These are phyloP conservation scores for Tricholoma sp. DNA, from an alignment of 768 basidiomycete species.

Conservation along the genomic window DNA sequence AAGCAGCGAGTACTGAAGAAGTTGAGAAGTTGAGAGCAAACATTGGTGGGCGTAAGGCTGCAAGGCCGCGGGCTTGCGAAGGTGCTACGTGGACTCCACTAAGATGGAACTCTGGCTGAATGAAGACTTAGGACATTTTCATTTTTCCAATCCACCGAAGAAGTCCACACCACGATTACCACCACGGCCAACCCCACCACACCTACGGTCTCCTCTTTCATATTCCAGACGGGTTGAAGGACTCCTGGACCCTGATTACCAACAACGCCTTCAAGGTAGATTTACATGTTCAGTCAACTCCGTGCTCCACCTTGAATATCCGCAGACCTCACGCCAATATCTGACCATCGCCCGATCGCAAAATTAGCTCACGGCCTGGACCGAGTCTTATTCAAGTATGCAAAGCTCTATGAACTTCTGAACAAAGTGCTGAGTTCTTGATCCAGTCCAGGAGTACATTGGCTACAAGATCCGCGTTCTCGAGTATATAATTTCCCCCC, in stretches of 20 bases:
- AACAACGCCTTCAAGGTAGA: slow-evolving; percentile 14
- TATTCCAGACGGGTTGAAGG: slow-evolving; percentile 31
- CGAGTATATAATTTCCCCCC: slow-evolving; percentile 81
- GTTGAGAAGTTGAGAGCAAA: background rate
- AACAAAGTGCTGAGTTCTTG: slow-evolving; percentile 4
- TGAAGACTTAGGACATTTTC: background rate
- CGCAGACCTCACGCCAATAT: slow-evolving; percentile 39
- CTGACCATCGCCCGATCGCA: slow-evolving; percentile 51
- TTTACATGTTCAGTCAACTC: background rate
- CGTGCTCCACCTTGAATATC: background rate
- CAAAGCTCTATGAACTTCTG: background rate
- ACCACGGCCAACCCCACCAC: background rate
- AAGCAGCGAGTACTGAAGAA: background rate
- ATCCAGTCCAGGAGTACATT: slow-evolving; percentile 79
- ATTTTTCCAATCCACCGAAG: background rate
- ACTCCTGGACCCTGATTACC: slow-evolving; percentile 20
- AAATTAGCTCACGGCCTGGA: slow-evolving; percentile 61
- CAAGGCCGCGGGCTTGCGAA: too few relatives aligned
- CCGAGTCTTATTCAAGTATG: slow-evolving; percentile 50
- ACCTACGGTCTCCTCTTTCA: slow-evolving; percentile 11
- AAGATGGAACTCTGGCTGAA: background rate
- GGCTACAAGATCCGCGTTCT: slow-evolving; percentile 82
- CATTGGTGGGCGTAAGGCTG: background rate
- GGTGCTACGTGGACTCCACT: background rate
- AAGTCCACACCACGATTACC: background rate